phyloP scores from a whole-genome alignment of 1,139 yeast species.

The Petasospora fabianii region DNA sequence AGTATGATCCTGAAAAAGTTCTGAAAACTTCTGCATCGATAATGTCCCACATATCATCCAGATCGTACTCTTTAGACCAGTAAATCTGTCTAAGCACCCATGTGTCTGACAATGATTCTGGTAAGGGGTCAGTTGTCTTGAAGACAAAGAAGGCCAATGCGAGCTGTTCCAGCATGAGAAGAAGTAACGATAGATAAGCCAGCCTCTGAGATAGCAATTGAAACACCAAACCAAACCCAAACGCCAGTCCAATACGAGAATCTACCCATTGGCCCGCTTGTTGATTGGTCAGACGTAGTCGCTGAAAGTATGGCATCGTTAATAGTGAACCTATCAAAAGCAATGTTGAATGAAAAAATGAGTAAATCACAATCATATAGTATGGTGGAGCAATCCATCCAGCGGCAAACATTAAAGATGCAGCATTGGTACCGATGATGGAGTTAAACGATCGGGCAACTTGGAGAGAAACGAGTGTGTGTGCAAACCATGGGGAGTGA shows the following conservation, averaged over 20 bases:
- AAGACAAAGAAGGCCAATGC: slow-evolving; percentile 17
- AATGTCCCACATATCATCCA: slow-evolving; percentile 4
- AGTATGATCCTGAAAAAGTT: slow-evolving; percentile 9
- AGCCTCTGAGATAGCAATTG: slow-evolving; percentile 6
- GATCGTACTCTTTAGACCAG: slow-evolving; percentile 12
- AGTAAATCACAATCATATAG: slow-evolving; percentile 3
- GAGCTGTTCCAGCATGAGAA: slow-evolving; percentile 16
- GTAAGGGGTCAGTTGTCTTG: slow-evolving; percentile 19
- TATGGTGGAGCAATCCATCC: slow-evolving; percentile 12
- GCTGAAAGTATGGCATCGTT: slow-evolving; percentile 18
- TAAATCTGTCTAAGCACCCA: slow-evolving; percentile 19
- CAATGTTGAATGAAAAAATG: slow-evolving; percentile 9
- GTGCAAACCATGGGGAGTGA: slow-evolving; percentile 1
- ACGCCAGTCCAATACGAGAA: slow-evolving; percentile 17
- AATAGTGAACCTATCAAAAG: slow-evolving; percentile 13
- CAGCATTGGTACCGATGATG: slow-evolving; percentile 11
- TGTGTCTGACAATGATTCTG: slow-evolving; percentile 16
- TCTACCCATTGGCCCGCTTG: slow-evolving; percentile 20
- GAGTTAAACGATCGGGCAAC: slow-evolving; percentile 12
- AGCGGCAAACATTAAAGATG: slow-evolving; percentile 8
- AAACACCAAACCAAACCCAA: slow-evolving; percentile 19
- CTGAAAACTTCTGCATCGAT: slow-evolving; percentile 16
- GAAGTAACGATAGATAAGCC: slow-evolving; percentile 11
- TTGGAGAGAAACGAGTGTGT: slow-evolving; percentile 5
- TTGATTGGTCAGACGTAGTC: slow-evolving; percentile 11